Base-by-base conservation (phyloP, 2,329 filamentous ascomycete species). In the Chaetomium strumarium region DNA sequence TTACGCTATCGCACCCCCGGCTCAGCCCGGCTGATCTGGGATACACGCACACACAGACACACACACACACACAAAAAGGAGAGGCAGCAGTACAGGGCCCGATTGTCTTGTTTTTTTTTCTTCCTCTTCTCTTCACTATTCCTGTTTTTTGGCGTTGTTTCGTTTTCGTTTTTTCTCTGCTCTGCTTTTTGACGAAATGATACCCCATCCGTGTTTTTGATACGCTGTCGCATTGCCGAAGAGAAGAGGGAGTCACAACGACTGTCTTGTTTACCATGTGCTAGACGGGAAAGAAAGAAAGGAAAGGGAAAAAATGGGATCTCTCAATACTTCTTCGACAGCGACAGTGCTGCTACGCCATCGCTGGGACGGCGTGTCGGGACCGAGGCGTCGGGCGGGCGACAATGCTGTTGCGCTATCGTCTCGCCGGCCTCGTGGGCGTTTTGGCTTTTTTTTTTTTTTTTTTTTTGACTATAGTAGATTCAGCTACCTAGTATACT, bases 331-430 rank as follows among this genome's bases (percentile, higher is more conserved):
- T 71, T 77, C 53, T 71, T 77, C 74, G 75, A 74, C 74, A 71
- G 74, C 72, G 73, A 77, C 65, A 77, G 75, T 77, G 75, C 75
- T 75, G 57, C 66, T 77, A 76, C 75, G 75, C 75, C 75, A 77
- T 77, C 70, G 73, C 73, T 73, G 73, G 72, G 75, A 76, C 73
- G 74, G 74, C 68, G 74, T 72, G 69, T 75, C 71, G 57, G 66
- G 67, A 75, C 73, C 70, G 74, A 73, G 72, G 61, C 66, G 57
- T 46, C 58, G 49, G 55, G 63, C 60, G 62, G 67, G 68, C 74
- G 75, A 79, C 68, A 78, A 78, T 78, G 76, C 76, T 71, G 46
- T 54, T 71, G 69, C 76, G 76, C 76, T 78, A 78, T 78, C 73
- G 75, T 67, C 58, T 62, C 55, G 68, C 55, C 63, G 67, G 72